Evolutionary conservation across 1,139 yeast species (phyloP), one percentile per base, ranked within the genome.

Genomic region (Debaryomycetaceae sp.): DNA sequence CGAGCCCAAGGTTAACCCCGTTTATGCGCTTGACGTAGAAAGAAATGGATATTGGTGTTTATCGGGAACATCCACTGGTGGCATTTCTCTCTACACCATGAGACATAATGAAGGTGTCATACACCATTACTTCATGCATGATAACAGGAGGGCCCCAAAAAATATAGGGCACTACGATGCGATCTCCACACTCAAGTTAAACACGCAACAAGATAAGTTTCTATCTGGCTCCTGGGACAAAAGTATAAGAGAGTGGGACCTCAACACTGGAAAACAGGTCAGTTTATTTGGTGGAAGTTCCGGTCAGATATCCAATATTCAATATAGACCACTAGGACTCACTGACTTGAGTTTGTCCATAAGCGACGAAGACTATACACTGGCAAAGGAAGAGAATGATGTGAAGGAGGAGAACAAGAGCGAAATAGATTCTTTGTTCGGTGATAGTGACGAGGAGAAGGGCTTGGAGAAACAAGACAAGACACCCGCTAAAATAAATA

Each of bases 171-270:
- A 93, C 62, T 75, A 69, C 31, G 84, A 82, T 45, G 81, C 97
- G 0, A 89, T 93, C 0, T 86, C 95, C 13, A 83, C 82, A 23
- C 61, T 93, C 37, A 72, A 73, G 47, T 70, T 93, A 47, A 85
- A 84, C 57, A 71, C 75, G 35, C 73, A 72, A 37, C 90, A 87
- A 49, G 75, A 76, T 39, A 65, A 70, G 41, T 80, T 90, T 36
- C 60, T 93, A 5, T 84, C 95, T 37, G 99, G 97, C 0, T 80
- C 95, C 5, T 93, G 98, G 96, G 99, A 93, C 66, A 84, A 81
- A 59, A 71, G 79, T 6, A 75, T 87, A 4, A 68, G 84, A 23
- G 80, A 84, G 53, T 91, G 98, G 97, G 99, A 93, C 65, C 68
- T 95, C 43, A 77, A 87, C 51, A 79, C 86, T 0, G 97, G 98